Evolutionary conservation across 2,329 filamentous ascomycete genomes (phyloP), one percentile per base, ranked within the genome.

Genomic region (Scleromitrula shiraiana): DNA sequence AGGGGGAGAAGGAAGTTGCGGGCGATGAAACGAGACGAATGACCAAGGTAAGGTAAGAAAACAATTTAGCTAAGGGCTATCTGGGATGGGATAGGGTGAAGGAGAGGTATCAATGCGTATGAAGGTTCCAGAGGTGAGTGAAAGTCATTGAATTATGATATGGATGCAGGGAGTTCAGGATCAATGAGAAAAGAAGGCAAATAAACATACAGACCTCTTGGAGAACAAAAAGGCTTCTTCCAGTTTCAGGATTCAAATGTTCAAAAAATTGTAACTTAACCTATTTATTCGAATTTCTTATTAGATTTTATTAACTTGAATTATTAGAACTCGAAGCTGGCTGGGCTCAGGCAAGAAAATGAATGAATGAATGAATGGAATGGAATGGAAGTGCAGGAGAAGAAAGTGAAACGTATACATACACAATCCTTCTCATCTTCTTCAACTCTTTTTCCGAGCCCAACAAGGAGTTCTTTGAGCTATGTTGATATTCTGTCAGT

Each of bases 221-320:
- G n/a, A 36, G 33, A 33, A 36, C 19, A 8, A 17, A 36, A 36
- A 36, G 33, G 33, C 19, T 17, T 43, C 20, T 32, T 27, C 9
- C 37, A 29, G 51, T 38, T 45, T 45, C 8, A 17, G 33, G 33
- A 20, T 36, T 36, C 33, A 36, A 10, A 10, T 36, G 40, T 42
- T 29, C 37, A 8, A 42, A 42, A 36, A 36, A 36, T 36, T 36
- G 33, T 6, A 17, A 20, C 19, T 36, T 36, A 10, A 17, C 17
- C 33, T 36, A 20, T 36, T 36, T 36, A 4, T n/a, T n/a, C n/a
- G n/a, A 17, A 36, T 20, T 36, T 1, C 5, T 17, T 19, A 8
- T 36, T 36, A 36, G 33, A 17, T 36, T 17, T 7, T 19, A 8
- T 36, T 36, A 36, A 17, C 10, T 36, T 17, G 10, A 7, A 22